phyloP scores from a whole-genome alignment of 805 yeast genomes.

The Jamesozyma gamospora region DNA sequence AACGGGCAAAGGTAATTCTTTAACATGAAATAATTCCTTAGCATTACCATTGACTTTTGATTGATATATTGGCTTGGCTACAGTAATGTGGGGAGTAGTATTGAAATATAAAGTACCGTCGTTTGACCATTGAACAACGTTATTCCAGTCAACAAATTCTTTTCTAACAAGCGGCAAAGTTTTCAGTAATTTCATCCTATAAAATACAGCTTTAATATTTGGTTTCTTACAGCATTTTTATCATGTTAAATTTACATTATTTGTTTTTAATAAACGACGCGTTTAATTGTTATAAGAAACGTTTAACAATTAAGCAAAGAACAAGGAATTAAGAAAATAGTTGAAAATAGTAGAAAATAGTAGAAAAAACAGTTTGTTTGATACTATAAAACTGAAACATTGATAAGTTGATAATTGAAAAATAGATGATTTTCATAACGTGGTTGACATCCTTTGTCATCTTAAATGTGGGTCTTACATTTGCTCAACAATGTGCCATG shows the following conservation, averaged over 20 bases:
- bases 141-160: slow-evolving; percentile 22
- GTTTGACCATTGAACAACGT: slow-evolving; percentile 21
- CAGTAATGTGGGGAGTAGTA: slow-evolving; percentile 20
- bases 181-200: slow-evolving; percentile 18
- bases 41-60: slow-evolving; percentile 11
- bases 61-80: slow-evolving; percentile 21
- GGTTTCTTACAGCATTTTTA: too few species aligned
- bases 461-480: neutral
- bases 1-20: slow-evolving; percentile 14
- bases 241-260: too few species aligned
- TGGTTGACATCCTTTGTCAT: neutral
- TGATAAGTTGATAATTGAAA: too few species aligned
- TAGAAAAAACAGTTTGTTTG: too few species aligned
- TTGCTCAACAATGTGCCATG: slow-evolving; percentile 25
- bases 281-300: too few species aligned
- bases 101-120: slow-evolving; percentile 24
- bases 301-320: too few species aligned
- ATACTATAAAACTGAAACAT: too few species aligned
- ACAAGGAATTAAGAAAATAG: too few species aligned
- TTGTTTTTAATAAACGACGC: too few species aligned
- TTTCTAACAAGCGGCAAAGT: slow-evolving; percentile 22
- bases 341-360: too few species aligned
- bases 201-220: neutral
- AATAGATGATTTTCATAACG: neutral
- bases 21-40: slow-evolving; percentile 21